Base-by-base conservation (phyloP, 2,329 filamentous ascomycete genomes). In the Cladosporium sp. region DNA sequence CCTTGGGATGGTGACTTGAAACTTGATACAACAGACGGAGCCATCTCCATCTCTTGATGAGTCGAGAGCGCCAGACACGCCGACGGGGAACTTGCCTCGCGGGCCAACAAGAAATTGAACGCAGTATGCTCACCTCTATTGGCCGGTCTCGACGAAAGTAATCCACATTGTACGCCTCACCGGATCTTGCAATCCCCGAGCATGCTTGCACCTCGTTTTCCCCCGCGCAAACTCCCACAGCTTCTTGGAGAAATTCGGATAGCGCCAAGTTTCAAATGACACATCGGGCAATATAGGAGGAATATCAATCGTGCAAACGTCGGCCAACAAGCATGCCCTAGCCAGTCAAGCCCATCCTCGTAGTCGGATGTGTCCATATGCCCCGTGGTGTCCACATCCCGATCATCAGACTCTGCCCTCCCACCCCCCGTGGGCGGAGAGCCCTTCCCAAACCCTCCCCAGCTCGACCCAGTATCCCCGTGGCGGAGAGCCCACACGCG, bases 401-500 rank as follows among this genome's bases (percentile, higher is more conserved):
- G 43, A 39, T 15, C 8, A 12, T 18, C 25, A 35, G 22, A 35
- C 32, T 35, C 32, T 16, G 15, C 11, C 32, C 32, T n/a, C 22
- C 22, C 22, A 27, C 22, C 22, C 22, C 22, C 4, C 9, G 22
- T 27, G 22, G 22, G 22, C 22, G 22, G 22, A 27, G 22, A 27
- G 32, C 15, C 32, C 32, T n/a, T 35, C 15, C 32, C 32, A 33
- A 39, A 30, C 38, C 35, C 32, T 30, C 43, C 16, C 29, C 33
- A 38, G 33, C 20, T 27, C 16, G 33, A 27, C 36, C 36, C 30
- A 40, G 27, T 9, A 45, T 47, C 45, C 45, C 45, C 45, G 36
- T 40, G 45, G 45, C 35, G 45, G 45, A 48, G 45, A 38, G 22
- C 45, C 45, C 45, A 40, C 45, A 33, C 45, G 45, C 45, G 39